Percentiles rank a stretch among this genome's conserved stretches.
These are phyloP conservation scores for Fraxinus nigra DNA, from an alignment of 305 asterid species.

Conservation along the genomic window DNA sequence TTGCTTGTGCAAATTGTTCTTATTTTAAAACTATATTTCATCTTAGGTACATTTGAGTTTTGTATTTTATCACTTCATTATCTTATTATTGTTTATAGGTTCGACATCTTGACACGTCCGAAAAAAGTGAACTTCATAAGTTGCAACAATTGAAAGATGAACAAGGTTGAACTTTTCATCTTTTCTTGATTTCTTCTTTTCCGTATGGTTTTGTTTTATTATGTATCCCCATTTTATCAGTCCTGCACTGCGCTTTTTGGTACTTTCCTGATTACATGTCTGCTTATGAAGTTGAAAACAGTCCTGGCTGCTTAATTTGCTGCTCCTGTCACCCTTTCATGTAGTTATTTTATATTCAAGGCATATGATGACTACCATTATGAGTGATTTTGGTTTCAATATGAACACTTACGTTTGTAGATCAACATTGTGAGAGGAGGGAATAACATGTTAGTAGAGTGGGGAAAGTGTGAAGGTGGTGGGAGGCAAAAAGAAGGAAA, in stretches of 20 bases:
- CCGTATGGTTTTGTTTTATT: background rate
- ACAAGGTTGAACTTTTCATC: slow-evolving; percentile 48
- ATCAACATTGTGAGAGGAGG: too few relatives aligned
- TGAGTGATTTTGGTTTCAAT: too few relatives aligned
- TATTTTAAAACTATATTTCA: background rate
- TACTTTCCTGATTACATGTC: background rate
- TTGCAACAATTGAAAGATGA: slow-evolving; percentile 91
- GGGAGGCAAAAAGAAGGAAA: too few relatives aligned
- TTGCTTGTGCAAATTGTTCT: background rate
- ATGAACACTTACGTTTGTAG: too few relatives aligned
- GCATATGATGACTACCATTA: too few relatives aligned
- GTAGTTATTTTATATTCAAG: too few relatives aligned
- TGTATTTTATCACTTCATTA: slow-evolving; percentile 1
- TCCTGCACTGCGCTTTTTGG: background rate
- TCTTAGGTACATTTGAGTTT: background rate
- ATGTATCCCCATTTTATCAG: background rate
- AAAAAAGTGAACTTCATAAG: slow-evolving; percentile 96
- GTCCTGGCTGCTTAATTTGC: too few relatives aligned
- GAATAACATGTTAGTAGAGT: too few relatives aligned
- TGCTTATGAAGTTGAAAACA: too few relatives aligned
- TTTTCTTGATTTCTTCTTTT: background rate
- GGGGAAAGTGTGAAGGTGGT: too few relatives aligned
- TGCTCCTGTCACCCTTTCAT: too few relatives aligned
- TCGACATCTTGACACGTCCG: slow-evolving; percentile 93
- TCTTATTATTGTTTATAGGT: slow-evolving; percentile 45